Conservation (phyloP, 2,329 filamentous ascomycete genomes). For the Colletotrichum karsti region DNA sequence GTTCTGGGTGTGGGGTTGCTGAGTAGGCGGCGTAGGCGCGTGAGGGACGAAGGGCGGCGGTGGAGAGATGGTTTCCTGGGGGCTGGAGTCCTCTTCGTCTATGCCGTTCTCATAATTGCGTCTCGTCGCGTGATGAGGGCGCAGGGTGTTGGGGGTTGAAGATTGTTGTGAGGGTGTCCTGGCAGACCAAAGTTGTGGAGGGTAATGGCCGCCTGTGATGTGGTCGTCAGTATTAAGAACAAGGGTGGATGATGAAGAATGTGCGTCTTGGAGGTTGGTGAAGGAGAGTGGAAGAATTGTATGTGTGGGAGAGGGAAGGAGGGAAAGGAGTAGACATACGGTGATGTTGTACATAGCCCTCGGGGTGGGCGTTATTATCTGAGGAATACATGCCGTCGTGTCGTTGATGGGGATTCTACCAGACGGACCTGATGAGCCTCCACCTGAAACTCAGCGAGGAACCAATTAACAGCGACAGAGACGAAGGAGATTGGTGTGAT, state of each 20-base stretch:
- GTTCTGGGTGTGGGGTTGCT: slow-evolving; percentile 19
- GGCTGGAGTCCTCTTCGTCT: slow-evolving; percentile 33
- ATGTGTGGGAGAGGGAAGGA: not conserved
- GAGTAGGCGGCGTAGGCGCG: slow-evolving; percentile 49
- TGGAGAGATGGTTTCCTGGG: slow-evolving; percentile 40
- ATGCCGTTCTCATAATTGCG: slow-evolving; percentile 27
- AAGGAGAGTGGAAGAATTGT: not conserved
- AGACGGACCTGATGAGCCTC: slow-evolving; percentile 18
- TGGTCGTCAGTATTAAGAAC: slow-evolving; percentile 27
- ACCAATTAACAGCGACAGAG: slow-evolving; percentile 14
- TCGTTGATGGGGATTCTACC: not conserved
- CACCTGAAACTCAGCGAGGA: not conserved
- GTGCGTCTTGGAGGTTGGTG: not conserved
- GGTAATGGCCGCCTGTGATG: slow-evolving; percentile 29
- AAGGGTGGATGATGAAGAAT: not conserved
- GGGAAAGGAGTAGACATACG: slow-evolving; percentile 10
- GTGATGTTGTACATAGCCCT: slow-evolving; percentile 15
- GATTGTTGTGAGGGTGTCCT: slow-evolving; percentile 33
- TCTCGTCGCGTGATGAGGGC: slow-evolving; percentile 23
- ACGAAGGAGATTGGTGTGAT: not conserved
- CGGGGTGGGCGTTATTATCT: slow-evolving; percentile 6
- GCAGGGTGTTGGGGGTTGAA: slow-evolving; percentile 29
- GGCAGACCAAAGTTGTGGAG: slow-evolving; percentile 31
- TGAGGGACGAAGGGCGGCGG: slow-evolving; percentile 44
- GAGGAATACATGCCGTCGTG: slow-evolving; percentile 21